phyloP scores from a whole-genome alignment of 1,284 basidiomycete species.

The Pseudozyma tsukubaensis region DNA sequence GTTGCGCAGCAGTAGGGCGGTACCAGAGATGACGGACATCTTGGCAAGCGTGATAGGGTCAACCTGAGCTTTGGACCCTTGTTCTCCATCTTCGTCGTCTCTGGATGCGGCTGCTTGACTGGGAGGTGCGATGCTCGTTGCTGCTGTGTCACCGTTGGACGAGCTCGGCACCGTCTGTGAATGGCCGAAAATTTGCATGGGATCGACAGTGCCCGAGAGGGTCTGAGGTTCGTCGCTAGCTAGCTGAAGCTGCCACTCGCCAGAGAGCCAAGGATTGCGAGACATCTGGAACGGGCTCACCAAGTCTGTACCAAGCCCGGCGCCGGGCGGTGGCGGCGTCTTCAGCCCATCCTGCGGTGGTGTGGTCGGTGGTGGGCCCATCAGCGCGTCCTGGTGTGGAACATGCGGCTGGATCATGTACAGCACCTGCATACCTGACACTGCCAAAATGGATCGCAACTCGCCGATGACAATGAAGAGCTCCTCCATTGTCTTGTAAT shows the following conservation, averaged over 20 bases:
- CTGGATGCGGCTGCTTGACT: conserved; percentile 4
- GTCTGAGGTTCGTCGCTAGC: conserved; percentile 17
- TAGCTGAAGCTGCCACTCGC: conserved; percentile 41
- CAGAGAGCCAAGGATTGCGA: conserved; percentile 42
- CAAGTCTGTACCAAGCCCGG: conserved; percentile 12
- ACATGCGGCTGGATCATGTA: conserved; percentile 52
- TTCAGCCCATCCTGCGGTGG: conserved; percentile 8
- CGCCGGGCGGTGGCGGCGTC: conserved; percentile 31
- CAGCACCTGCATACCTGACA: conserved; percentile 81
- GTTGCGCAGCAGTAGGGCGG: conserved; percentile 51
- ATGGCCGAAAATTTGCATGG: conserved; percentile 22
- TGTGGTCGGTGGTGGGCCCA: not conserved
- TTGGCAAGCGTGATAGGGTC: conserved; percentile 37
- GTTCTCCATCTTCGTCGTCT: conserved; percentile 16
- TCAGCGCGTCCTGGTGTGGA: conserved; percentile 29
- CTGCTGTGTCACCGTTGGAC: not conserved
- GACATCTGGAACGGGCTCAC: conserved; percentile 33
- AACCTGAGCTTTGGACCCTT: conserved; percentile 13
- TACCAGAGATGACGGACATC: conserved; percentile 53
- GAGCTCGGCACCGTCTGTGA: not conserved
- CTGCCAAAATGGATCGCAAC: conserved; percentile 83
- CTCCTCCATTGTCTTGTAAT: conserved; percentile 95
- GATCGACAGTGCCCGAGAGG: conserved; percentile 24
- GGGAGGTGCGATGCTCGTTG: conserved; percentile 3
- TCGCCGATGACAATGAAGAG: conserved; percentile 84